phyloP scores from a whole-genome alignment of 2,329 filamentous ascomycete genomes.

The Hypoxylon sp. region DNA sequence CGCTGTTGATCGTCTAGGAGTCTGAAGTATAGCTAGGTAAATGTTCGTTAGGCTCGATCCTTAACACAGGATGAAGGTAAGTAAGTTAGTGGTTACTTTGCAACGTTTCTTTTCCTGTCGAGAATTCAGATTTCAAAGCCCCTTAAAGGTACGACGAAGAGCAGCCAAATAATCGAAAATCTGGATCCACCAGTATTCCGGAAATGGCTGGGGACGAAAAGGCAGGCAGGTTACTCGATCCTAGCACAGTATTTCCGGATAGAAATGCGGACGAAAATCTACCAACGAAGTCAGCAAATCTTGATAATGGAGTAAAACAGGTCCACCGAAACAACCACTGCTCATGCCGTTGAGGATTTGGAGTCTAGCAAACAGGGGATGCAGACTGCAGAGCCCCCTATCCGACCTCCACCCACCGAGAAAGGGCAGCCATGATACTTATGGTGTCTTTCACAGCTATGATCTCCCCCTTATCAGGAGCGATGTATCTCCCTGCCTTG shows the following conservation, averaged over 20 bases:
- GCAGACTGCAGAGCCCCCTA: constrained; percentile 24
- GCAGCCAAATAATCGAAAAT: not conserved
- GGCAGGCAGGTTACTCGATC: not conserved
- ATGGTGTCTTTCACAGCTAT: constrained; percentile 37
- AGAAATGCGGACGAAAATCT: not conserved
- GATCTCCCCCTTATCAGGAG: constrained; percentile 41
- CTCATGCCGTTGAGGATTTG: not conserved
- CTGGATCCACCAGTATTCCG: not conserved
- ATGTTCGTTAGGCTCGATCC: not conserved
- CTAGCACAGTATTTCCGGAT: not conserved
- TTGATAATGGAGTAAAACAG: not conserved
- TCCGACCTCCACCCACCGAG: constrained; percentile 33
- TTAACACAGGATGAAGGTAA: not conserved
- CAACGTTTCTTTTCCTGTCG: no score
- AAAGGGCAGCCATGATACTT: constrained; percentile 38
- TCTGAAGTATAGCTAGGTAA: not conserved
- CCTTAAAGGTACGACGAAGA: not conserved
- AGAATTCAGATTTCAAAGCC: not conserved
- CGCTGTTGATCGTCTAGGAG: not conserved
- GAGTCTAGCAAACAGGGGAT: not conserved
- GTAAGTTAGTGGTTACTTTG: no score
- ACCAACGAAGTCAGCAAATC: not conserved
- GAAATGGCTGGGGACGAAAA: constrained; percentile 14
- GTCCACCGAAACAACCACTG: not conserved
- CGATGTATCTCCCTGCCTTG: constrained; percentile 46